phyloP scores from a whole-genome alignment of 2,329 filamentous ascomycete genomes.

The Herpotrichia juniperi region DNA sequence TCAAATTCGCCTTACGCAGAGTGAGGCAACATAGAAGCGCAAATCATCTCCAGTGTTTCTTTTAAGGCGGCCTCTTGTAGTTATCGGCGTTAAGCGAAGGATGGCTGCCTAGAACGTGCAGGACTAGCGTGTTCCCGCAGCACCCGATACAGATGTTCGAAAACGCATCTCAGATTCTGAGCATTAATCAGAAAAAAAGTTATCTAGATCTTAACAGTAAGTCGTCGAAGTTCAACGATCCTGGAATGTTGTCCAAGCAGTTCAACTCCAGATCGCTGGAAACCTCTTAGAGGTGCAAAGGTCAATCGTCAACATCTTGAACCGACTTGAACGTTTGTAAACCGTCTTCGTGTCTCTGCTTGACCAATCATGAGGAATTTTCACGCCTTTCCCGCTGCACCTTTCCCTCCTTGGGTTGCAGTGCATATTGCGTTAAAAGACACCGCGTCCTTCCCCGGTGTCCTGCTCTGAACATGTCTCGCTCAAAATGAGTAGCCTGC shows the following conservation, averaged over 20 bases:
- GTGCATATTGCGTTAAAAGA: conserved; percentile 3
- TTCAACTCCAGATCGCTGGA: too few relatives aligned
- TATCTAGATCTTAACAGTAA: too few relatives aligned
- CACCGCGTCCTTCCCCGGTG: conserved; percentile 8
- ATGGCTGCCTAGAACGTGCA: conserved; percentile 9
- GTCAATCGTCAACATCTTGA: background rate
- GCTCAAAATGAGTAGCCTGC: background rate
- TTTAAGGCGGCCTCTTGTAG: conserved; percentile 13
- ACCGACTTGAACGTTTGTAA: background rate
- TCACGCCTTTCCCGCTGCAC: background rate
- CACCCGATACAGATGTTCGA: background rate
- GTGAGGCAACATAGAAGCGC: conserved; percentile 13
- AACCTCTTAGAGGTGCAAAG: background rate
- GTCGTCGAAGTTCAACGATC: too few relatives aligned
- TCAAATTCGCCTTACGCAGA: background rate
- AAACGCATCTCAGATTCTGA: background rate
- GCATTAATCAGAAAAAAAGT: too few relatives aligned
- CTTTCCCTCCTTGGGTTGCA: background rate
- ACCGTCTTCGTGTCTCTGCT: background rate
- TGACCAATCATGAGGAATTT: background rate
- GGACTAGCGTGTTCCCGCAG: background rate
- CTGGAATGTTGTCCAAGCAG: too few relatives aligned
- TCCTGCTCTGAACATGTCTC: conserved; percentile 3
- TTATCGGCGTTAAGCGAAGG: background rate
- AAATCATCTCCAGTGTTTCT: background rate